Base-by-base conservation (phyloP, 805 yeast genomes). In the Metschnikowia chrysomelidarum region DNA sequence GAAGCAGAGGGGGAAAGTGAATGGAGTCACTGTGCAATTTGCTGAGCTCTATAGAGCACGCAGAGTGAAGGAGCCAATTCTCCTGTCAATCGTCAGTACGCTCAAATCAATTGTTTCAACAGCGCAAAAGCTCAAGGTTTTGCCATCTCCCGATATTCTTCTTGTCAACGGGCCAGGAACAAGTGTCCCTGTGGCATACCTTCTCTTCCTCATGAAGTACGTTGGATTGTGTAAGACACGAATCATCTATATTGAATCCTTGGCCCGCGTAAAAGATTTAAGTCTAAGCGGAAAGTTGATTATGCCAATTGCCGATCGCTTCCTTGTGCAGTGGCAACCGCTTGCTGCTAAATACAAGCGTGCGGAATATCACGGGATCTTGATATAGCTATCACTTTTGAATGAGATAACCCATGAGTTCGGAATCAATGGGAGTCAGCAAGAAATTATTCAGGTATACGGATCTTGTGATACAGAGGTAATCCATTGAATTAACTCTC, bases 241-340 rank as follows among this genome's bases (percentile, higher is more conserved):
- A 36, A 80, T 93, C 16, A 58, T 93, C 1, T 93, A 91, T 53
- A 66, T 91, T 17, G 98, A 91, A 59, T 81, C 93, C 31, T 66
- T 91, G 26, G 97, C 98, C 0, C 67, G 98, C 26, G 96, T 88
- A 7, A 67, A 70, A 35, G 62, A 66, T 2, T 67, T 93, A 34
- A 87, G 96, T 52, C 60, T 88, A 20, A 79, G 89, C 12, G 98
- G 98, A 0, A 54, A 60, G 30, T 56, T 93, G 13, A 54, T 91
- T 10, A 66, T 83, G 43, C 87, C 87, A 3, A 63, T 93, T 4
- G 69, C 80, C 4, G 84, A 87, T 54, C 66, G 89, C 15, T 84
- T 93, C 41, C 52, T 93, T 1, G 98, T 93, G 7, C 98, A 93
- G 57, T 93, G 98, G 98, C 76, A 75, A 18, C 67, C 69, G 18